Evolutionary conservation across 164 flowering plant species (phyloP), one percentile per base, ranked within the genome.

Genomic region (Magnolia officinalis): DNA sequence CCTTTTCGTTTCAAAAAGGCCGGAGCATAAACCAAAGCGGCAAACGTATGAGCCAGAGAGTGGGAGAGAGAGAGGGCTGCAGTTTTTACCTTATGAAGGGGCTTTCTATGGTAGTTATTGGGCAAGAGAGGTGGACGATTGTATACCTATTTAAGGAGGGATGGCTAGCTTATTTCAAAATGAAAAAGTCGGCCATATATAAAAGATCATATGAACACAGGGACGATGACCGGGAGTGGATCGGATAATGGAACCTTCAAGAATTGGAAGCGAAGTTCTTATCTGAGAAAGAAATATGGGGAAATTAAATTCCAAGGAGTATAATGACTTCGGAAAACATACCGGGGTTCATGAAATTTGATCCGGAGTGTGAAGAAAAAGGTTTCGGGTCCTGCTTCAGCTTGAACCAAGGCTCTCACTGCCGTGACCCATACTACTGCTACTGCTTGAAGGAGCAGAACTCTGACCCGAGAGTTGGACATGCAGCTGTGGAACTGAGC

Each of bases 81-180:
- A 21, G 73, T 23, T 72, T 74, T 75, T 78, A 72, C 74, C 50
- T 26, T 18, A 73, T 69, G 50, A 63, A 69, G 1, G 72, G 68
- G 68, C n/a, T 74, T 74, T 73, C 70, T 75, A 75, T 74, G 67
- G 31, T 58, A 74, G 82, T 87, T 86, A 86, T 86, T 88, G 37
- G 61, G 77, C 79, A 77, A 70, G 67, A 78, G 29, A 55, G 18
- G 77, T 65, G 78, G 78, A 67, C 69, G 80, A 80, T 78, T 79
- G 70, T 83, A 70, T 79, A 82, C 81, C 76, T 81, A 67, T 78
- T 79, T 80, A 26, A 26, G 29, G 50, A 69, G 21, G 80, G 80
- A 74, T 70, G 83, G 85, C 82, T 83, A 79, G 78, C 84, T 90
- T 90, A 90, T 90, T 89, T 77, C 71, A 81, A 31, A 79, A 78